phyloP scores from a whole-genome alignment of 352 stramenopile genomes.

The Elongisporangium prolatum region DNA sequence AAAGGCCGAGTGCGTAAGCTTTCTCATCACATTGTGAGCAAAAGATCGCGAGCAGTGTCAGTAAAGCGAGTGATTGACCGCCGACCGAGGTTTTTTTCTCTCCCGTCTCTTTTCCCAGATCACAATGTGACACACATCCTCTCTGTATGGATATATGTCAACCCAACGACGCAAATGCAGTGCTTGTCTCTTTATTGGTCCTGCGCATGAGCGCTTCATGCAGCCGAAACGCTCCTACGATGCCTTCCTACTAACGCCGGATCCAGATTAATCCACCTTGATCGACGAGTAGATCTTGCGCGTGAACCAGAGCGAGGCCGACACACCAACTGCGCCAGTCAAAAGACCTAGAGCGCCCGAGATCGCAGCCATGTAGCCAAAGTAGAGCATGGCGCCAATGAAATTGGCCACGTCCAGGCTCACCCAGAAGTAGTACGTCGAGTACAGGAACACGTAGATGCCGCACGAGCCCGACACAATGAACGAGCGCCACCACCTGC shows the following conservation, averaged over 20 bases:
- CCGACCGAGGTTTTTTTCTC: constrained; percentile 2
- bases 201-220: neutral
- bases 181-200: neutral
- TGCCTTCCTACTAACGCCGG: neutral
- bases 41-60: constrained; percentile 3
- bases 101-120: neutral
- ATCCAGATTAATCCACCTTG: constrained; percentile 92
- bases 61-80: neutral
- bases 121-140: neutral
- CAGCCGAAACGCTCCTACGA: neutral
- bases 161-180: neutral
- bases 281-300: constrained; percentile 97
- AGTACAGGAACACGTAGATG: constrained; percentile 99
- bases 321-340: constrained; percentile 95
- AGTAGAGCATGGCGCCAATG: constrained; percentile 92
- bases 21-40: constrained; percentile 1
- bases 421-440: constrained; percentile 97
- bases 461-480: constrained; percentile 95
- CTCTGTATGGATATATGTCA: neutral
- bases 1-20: neutral
- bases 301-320: constrained; percentile 98
- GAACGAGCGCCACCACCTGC: constrained; percentile 98
- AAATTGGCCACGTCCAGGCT: constrained; percentile 93
- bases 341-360: constrained; percentile 95
- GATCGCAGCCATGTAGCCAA: constrained; percentile 99